A percentile compares a stretch with the other conserved stretches of the same genome.
Conservation (phyloP, 371 early-diverging fungal species). For the Amoeboaphelidium protococcarum region DNA sequence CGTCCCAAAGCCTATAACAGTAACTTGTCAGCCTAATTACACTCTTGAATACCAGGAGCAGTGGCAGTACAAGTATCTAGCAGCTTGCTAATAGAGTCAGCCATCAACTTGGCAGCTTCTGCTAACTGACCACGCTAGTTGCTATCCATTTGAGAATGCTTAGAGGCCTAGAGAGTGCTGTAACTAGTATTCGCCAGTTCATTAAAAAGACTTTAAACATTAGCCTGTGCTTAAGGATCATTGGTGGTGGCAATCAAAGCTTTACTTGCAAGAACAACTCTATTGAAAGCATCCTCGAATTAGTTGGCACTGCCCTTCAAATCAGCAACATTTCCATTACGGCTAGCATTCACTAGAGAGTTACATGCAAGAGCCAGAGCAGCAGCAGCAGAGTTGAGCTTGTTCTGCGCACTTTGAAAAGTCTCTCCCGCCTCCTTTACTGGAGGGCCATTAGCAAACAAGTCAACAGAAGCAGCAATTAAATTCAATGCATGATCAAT, state of each 20-base stretch:
- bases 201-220: background rate
- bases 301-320: conserved; percentile 5
- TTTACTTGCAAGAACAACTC: background rate
- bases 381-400: conserved; percentile 8
- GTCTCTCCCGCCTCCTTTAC: background rate
- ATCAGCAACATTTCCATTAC: conserved; percentile 7
- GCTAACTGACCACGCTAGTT: background rate
- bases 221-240: background rate
- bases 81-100: background rate
- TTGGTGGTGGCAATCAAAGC: background rate
- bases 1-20: background rate
- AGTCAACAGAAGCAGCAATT: background rate
- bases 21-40: background rate
- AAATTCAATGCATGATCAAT: background rate
- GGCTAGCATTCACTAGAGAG: conserved; percentile 6
- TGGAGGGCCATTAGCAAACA: background rate
- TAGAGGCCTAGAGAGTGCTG: background rate
- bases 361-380: conserved; percentile 10
- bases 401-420: conserved; percentile 9
- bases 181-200: background rate
- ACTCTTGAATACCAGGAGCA: background rate
- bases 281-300: conserved; percentile 2
- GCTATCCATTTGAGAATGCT: background rate
- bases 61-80: background rate
- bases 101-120: background rate